Conservation (phyloP, 441 rosid species). For the Jatropha multifida region DNA sequence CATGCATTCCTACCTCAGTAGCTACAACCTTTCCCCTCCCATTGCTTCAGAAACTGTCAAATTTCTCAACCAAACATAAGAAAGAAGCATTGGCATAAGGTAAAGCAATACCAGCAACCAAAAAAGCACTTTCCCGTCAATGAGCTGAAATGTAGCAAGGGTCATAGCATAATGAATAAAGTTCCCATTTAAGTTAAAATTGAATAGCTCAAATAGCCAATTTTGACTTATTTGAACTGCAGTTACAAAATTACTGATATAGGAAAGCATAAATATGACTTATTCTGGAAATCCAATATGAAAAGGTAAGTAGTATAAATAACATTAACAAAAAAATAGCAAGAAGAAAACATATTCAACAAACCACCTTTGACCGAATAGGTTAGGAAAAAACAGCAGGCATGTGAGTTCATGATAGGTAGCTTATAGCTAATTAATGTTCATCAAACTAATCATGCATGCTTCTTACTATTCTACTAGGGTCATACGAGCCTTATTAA, state of each 20-base stretch:
- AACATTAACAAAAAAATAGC: background rate
- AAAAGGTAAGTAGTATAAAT: background rate
- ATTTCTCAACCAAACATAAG: constrained; percentile 22
- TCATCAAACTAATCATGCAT: background rate
- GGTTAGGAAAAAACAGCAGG: background rate
- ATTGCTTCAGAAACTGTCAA: constrained; percentile 34
- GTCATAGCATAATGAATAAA: background rate
- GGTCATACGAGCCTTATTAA: background rate
- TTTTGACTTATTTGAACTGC: background rate
- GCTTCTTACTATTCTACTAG: background rate
- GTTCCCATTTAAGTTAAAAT: background rate
- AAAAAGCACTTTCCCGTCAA: background rate
- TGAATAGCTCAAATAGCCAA: background rate
- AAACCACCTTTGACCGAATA: background rate
- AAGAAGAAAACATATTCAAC: background rate
- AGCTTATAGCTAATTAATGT: background rate
- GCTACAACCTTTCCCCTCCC: constrained; percentile 42
- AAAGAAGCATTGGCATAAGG: constrained; percentile 8
- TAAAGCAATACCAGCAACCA: background rate
- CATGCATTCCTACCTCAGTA: constrained; percentile 67
- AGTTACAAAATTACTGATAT: background rate
- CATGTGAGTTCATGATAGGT: background rate
- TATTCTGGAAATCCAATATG: background rate
- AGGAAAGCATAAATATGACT: background rate
- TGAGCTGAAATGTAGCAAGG: constrained; percentile 2